Evolutionary conservation across 2,329 filamentous ascomycete species (phyloP), one percentile per base, ranked within the genome.

Genomic region (Colletotrichum sp.): DNA sequence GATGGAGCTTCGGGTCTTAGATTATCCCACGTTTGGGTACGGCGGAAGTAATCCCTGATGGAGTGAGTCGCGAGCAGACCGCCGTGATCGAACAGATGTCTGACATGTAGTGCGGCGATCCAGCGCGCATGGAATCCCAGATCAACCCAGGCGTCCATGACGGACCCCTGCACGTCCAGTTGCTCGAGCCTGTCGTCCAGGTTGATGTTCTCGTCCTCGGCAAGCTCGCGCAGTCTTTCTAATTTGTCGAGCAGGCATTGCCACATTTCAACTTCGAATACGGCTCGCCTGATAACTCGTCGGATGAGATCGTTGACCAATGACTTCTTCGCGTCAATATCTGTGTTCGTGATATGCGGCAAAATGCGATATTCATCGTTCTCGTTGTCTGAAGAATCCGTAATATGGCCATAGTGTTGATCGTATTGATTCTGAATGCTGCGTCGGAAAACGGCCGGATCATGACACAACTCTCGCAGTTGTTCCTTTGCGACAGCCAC

Each of bases 261-360:
- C 68, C 52, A 66, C 16, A 28, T 32, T 48, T 72, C 61, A 10
- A 66, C 16, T 21, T 74, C 14, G 8, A 60, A 66, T 7, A 67
- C 6, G 28, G 68, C 61, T 55, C 61, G 34, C 3, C 34, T 34
- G 12, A 71, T 34, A 3, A 63, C 39, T 14, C 70, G 69, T 43
- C 73, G 48, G 28, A 76, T 63, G 4, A 72, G 69, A 14, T 76
- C 76, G 14, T 71, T 74, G 28, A 67, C 43, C 16, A 76, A 7
- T 9, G 30, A 28, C 48, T 68, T 72, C 21, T 77, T 76, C 13
- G 63, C 76, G 26, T 71, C 69, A n/a, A 71, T 76, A 39, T 74
- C 64, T 21, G 57, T 60, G 6, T n/a, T 59, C 5, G 5, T 24
- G 39, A 74, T 21, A 7, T 77, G 76, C 9, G 63, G 28, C 4